Evolutionary conservation across 306 rosid species (phyloP).

Genomic region (Medicago arabica): DNA sequence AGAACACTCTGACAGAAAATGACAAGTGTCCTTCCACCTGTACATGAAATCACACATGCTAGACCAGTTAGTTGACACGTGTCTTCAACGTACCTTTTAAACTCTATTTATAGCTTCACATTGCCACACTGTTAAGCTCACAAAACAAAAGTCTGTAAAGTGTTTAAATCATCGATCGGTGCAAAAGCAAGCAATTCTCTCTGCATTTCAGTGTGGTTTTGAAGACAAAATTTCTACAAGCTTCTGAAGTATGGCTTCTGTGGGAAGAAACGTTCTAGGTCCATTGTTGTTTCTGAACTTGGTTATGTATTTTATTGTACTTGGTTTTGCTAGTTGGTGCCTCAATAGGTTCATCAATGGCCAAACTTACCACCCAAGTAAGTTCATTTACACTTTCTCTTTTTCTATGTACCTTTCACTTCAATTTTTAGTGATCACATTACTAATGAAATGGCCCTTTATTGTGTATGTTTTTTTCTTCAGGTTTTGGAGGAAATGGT

Average conservation of each 20-base stretch:
- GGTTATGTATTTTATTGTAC: slow-evolving; percentile 76
- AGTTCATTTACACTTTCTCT: slow-evolving; percentile 14
- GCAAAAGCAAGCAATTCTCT: slow-evolving; percentile 1
- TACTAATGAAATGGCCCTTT: slow-evolving; percentile 8
- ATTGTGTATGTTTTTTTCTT: neutral
- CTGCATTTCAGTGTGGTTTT: neutral
- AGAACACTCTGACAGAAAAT: neutral
- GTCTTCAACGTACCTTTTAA: slow-evolving; percentile 17
- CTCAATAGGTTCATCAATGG: slow-evolving; percentile 80
- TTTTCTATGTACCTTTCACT: too few relatives aligned
- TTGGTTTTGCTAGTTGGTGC: slow-evolving; percentile 93
- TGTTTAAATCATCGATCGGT: slow-evolving; percentile 16
- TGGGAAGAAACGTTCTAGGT: slow-evolving; percentile 79
- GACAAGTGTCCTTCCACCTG: slow-evolving; percentile 89
- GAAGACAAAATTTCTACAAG: neutral
- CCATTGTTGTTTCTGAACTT: slow-evolving; percentile 88
- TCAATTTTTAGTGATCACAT: neutral
- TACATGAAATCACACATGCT: slow-evolving; percentile 56
- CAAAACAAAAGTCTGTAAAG: neutral
- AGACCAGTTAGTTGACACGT: slow-evolving; percentile 56
- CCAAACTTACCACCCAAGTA: slow-evolving; percentile 88
- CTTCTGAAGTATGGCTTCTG: slow-evolving; percentile 62
- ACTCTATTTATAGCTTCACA: slow-evolving; percentile 40
- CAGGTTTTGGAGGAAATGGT: slow-evolving; percentile 92
- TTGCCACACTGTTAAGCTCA: neutral